Evolutionary conservation across 1,139 yeast species (phyloP).

Genomic region (Magnusiomyces sp.): DNA sequence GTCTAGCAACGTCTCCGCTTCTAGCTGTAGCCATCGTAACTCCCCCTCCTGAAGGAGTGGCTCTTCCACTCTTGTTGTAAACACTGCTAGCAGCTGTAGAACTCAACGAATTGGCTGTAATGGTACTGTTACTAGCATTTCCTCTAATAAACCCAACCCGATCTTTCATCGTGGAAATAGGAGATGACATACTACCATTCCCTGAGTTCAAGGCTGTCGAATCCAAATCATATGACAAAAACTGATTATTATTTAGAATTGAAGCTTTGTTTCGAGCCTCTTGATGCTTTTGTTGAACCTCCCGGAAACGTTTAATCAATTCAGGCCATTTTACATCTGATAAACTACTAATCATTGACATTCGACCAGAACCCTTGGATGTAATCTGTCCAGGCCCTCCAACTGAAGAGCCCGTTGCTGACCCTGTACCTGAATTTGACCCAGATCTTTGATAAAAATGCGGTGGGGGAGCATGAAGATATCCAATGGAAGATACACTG

Average conservation of each 20-base stretch:
- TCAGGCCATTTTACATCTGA: slow-evolving; percentile 40
- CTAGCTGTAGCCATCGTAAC: no score
- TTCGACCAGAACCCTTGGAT: slow-evolving; percentile 5
- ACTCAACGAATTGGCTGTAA: no score
- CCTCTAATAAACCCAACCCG: no score
- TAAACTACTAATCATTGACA: slow-evolving; percentile 7
- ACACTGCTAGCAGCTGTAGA: no score
- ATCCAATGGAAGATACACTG: slow-evolving; percentile 40
- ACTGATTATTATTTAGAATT: neutral
- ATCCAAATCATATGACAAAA: no score
- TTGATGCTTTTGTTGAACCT: slow-evolving; percentile 52
- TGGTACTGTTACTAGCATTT: no score
- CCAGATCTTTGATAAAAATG: slow-evolving; percentile 8
- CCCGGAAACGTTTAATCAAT: slow-evolving; percentile 52
- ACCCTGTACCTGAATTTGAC: slow-evolving; percentile 2
- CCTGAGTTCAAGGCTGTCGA: no score
- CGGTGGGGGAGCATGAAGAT: slow-evolving; percentile 26
- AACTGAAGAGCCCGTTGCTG: neutral
- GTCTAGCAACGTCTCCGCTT: no score
- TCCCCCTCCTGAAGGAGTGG: no score
- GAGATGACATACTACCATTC: no score
- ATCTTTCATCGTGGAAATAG: no score
- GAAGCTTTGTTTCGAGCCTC: slow-evolving; percentile 20
- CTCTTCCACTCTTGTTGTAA: no score
- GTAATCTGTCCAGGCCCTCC: slow-evolving; percentile 2